Evolutionary conservation across 345 rosid species (phyloP).

Genomic region (Clarkia xantiana): DNA sequence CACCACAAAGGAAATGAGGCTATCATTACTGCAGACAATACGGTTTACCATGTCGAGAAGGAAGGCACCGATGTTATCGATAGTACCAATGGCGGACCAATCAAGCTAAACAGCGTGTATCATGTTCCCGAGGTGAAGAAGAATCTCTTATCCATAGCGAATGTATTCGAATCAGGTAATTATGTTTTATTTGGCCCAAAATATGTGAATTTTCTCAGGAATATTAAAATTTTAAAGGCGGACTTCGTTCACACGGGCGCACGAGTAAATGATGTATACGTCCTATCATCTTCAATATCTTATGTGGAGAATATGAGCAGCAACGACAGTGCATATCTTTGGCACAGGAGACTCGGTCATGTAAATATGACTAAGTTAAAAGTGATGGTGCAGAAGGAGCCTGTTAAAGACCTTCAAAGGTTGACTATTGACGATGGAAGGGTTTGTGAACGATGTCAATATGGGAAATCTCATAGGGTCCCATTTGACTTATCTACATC

Average conservation of each 20-base stretch:
- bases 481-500: too few species aligned
- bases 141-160: slow-evolving; percentile 4
- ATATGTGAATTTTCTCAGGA: slow-evolving; percentile 10
- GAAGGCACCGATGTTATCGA: slow-evolving; percentile 5
- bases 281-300: slow-evolving; percentile 4
- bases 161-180: slow-evolving; percentile 3
- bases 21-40: slow-evolving; percentile 2
- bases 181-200: slow-evolving; percentile 8
- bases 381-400: too few species aligned
- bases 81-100: background rate
- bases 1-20: slow-evolving; percentile 6
- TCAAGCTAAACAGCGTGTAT: slow-evolving; percentile 8
- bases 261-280: slow-evolving; percentile 4
- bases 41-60: slow-evolving; percentile 6
- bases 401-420: too few species aligned
- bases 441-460: too few species aligned
- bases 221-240: slow-evolving; percentile 4
- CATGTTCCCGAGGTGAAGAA: slow-evolving; percentile 8
- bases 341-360: slow-evolving; percentile 10
- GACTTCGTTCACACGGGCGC: slow-evolving; percentile 11
- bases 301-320: slow-evolving; percentile 11
- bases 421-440: too few species aligned
- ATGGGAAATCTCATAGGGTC: too few species aligned
- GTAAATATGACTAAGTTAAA: too few species aligned
- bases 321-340: slow-evolving; percentile 6